These are phyloP conservation scores for Paspalum vaginatum DNA, from an alignment of 176 grass and related monocot species.

Conservation along the genomic window DNA sequence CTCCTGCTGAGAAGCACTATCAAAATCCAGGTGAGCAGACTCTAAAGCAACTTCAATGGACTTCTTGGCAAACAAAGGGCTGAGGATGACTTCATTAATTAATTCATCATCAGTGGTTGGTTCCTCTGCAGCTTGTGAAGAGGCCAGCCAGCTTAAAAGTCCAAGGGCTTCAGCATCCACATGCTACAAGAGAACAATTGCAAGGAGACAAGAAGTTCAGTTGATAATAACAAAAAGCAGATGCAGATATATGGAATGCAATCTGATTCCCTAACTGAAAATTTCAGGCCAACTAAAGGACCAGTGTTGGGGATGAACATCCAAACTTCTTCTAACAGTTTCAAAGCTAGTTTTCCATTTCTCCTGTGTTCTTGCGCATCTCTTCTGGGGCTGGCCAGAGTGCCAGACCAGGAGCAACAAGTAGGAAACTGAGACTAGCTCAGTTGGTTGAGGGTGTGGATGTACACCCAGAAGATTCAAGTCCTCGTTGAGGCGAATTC, in stretches of 20 bases:
- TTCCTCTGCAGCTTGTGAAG: conserved; percentile 84
- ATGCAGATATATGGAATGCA: background rate
- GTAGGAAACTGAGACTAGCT: too few relatives aligned
- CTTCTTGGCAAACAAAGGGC: conserved; percentile 73
- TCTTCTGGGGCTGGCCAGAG: conserved; percentile 11
- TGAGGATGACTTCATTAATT: conserved; percentile 78
- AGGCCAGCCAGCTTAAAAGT: conserved; percentile 89
- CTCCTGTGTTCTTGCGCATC: background rate
- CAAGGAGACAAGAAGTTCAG: conserved; percentile 26
- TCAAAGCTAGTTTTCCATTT: conserved; percentile 24
- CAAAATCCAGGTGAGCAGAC: conserved; percentile 83
- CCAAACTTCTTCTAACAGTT: conserved; percentile 12
- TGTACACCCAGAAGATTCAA: too few relatives aligned
- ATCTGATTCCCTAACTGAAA: background rate
- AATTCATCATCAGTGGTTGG: conserved; percentile 77
- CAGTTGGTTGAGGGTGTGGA: too few relatives aligned
- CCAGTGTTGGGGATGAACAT: background rate
- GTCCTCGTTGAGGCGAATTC: too few relatives aligned
- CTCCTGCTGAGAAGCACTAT: conserved; percentile 82
- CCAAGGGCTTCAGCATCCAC: conserved; percentile 78
- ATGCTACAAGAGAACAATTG: conserved; percentile 53
- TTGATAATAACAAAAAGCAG: conserved; percentile 19
- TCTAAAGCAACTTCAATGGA: conserved; percentile 74
- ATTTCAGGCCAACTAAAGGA: conserved; percentile 1
- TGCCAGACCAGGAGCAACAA: too few relatives aligned